A percentile compares a stretch with the other conserved stretches of the same genome.
phyloP scores from a whole-genome alignment of 495 filamentous ascomycete species.

The Bombardia bombarda region DNA sequence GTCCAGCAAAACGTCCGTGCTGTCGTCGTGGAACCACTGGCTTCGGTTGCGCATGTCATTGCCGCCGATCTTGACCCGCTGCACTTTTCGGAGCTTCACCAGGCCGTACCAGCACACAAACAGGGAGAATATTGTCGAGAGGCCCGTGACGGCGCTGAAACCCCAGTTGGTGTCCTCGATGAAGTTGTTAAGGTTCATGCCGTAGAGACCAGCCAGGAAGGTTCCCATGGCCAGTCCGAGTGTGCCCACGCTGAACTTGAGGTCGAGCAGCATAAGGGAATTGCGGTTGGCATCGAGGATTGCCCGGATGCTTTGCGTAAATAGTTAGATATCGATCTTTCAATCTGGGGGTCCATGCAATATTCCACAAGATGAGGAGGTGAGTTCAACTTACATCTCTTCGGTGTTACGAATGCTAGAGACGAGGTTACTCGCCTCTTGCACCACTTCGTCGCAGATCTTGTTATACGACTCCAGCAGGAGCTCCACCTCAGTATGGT shows the following conservation, averaged over 20 bases:
- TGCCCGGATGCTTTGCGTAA: constrained; percentile 83
- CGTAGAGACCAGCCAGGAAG: constrained; percentile 92
- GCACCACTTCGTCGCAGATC: constrained; percentile 94
- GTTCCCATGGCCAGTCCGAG: constrained; percentile 87
- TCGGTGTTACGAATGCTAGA: constrained; percentile 97
- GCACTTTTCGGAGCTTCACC: constrained; percentile 72
- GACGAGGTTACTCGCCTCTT: constrained; percentile 84
- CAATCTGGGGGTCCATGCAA: too few species aligned
- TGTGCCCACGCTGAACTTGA: constrained; percentile 93
- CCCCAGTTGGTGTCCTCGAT: constrained; percentile 93
- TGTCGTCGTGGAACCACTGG: constrained; percentile 38
- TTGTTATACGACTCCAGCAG: constrained; percentile 96
- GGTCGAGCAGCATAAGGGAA: constrained; percentile 93
- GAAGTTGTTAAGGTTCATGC: constrained; percentile 99
- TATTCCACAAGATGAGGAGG: too few species aligned
- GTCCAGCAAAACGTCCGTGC: constrained; percentile 32
- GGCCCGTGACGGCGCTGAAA: constrained; percentile 64
- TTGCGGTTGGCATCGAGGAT: constrained; percentile 98
- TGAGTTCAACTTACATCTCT: constrained; percentile 80
- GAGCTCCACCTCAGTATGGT: constrained; percentile 96
- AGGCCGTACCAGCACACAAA: constrained; percentile 75
- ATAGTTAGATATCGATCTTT: too few species aligned
- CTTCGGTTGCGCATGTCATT: constrained; percentile 29
- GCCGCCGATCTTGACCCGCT: constrained; percentile 79
- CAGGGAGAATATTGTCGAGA: constrained; percentile 63